Percentiles rank a stretch among this genome's conserved stretches.
These are phyloP conservation scores for Triangularia setosa DNA, from an alignment of 2,329 filamentous ascomycete species.

Conservation along the genomic window DNA sequence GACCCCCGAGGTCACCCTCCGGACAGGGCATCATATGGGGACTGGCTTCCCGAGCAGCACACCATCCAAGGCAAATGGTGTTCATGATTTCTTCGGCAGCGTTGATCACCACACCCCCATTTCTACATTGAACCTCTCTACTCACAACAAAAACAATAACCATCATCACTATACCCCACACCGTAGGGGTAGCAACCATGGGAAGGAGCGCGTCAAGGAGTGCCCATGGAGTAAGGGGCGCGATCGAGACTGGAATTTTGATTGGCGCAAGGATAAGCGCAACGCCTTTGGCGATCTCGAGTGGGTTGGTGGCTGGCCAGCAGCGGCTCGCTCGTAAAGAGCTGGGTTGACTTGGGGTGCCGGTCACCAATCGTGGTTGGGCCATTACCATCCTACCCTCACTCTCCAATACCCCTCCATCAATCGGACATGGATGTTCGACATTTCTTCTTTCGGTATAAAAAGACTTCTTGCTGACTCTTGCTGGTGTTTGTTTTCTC, in stretches of 20 bases:
- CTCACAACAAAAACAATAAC: slow-evolving; percentile 16
- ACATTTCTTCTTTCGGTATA: slow-evolving; percentile 27
- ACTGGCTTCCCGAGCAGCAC: slow-evolving; percentile 28
- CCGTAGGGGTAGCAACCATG: slow-evolving; percentile 36
- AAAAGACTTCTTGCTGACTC: slow-evolving; percentile 23
- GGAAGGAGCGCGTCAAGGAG: slow-evolving; percentile 45
- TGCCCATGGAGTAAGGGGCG: slow-evolving; percentile 54
- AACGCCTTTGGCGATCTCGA: slow-evolving; percentile 75
- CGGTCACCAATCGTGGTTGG: slow-evolving; percentile 59
- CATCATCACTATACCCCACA: slow-evolving; percentile 21
- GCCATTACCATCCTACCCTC: slow-evolving; percentile 31
- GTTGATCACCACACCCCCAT: slow-evolving; percentile 30
- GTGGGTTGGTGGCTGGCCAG: slow-evolving; percentile 92
- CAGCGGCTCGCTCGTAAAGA: slow-evolving; percentile 40
- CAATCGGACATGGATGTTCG: slow-evolving; percentile 15
- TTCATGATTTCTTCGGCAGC: slow-evolving; percentile 43
- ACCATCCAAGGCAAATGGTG: slow-evolving; percentile 38
- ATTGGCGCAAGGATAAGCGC: slow-evolving; percentile 58
- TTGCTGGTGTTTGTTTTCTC: slow-evolving; percentile 24
- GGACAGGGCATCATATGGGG: slow-evolving; percentile 44
- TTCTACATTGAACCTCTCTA: slow-evolving; percentile 38
- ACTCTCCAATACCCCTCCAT: slow-evolving; percentile 8
- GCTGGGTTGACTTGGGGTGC: slow-evolving; percentile 26
- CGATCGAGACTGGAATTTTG: slow-evolving; percentile 50
- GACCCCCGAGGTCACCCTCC: slow-evolving; percentile 40